These are phyloP conservation scores for Emericellopsis cladophorae DNA, from an alignment of 2,329 filamentous ascomycete species.

Conservation along the genomic window DNA sequence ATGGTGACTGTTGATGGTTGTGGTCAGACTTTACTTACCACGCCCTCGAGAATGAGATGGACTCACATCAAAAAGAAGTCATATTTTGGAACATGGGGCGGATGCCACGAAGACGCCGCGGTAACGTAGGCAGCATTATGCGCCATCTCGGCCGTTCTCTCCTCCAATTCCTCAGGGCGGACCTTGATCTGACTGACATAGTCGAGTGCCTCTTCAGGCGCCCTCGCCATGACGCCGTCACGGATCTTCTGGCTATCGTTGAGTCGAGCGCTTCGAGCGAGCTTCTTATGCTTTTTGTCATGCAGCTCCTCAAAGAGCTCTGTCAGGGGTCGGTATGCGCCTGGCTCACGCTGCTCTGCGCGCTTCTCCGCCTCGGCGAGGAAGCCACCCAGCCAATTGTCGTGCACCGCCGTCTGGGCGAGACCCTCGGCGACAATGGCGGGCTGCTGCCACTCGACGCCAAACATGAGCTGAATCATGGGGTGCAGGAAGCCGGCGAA, in stretches of 20 bases:
- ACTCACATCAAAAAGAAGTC: constrained; percentile 64
- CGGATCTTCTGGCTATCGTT: constrained; percentile 51
- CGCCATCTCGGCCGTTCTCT: constrained; percentile 50
- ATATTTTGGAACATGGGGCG: constrained; percentile 54
- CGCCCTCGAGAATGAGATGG: not conserved
- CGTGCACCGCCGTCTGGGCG: constrained; percentile 63
- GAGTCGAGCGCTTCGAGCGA: constrained; percentile 34
- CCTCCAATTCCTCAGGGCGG: constrained; percentile 39
- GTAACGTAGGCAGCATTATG: constrained; percentile 43
- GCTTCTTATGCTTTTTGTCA: constrained; percentile 33
- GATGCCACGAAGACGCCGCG: constrained; percentile 45
- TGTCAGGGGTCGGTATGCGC: constrained; percentile 26
- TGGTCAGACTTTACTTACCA: not conserved
- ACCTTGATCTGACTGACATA: constrained; percentile 48
- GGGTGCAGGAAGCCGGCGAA: constrained; percentile 65
- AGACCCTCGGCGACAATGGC: constrained; percentile 71
- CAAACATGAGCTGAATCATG: constrained; percentile 76
- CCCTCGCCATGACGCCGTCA: constrained; percentile 55
- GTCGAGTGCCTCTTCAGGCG: constrained; percentile 48
- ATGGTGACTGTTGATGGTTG: constrained; percentile 46
- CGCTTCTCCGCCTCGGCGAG: constrained; percentile 39
- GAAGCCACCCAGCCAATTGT: constrained; percentile 38
- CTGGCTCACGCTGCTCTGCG: constrained; percentile 6
- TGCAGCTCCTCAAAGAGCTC: constrained; percentile 48
- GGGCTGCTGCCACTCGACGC: constrained; percentile 70